Percentiles rank a stretch among this genome's conserved stretches.
phyloP scores from a whole-genome alignment of 371 early-diverging fungal species.

The Mucor plumbeus region DNA sequence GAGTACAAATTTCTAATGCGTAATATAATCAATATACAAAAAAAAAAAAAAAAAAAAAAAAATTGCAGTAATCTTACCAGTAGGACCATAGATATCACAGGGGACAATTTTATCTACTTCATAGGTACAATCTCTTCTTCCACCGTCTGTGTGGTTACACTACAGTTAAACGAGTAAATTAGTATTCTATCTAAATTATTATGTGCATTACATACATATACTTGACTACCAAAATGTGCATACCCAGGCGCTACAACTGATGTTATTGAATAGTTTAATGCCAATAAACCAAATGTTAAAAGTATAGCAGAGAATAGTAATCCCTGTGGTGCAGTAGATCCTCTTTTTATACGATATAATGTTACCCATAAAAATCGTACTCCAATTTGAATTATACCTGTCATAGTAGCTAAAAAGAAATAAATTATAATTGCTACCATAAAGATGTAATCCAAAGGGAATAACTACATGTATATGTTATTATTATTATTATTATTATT shows the following conservation, averaged over 20 bases:
- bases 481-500: not conserved
- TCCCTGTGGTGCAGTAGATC: conserved; percentile 61
- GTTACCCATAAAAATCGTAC: conserved; percentile 61
- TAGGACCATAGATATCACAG: conserved; percentile 60
- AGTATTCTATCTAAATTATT: not conserved
- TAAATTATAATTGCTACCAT: conserved; percentile 57
- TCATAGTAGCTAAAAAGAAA: conserved; percentile 54
- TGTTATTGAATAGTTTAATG: conserved; percentile 63
- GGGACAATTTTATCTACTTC: conserved; percentile 59
- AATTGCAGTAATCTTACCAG: conserved; percentile 29
- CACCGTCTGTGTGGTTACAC: conserved; percentile 64
- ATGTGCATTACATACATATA: conserved; percentile 57
- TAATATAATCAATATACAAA: not conserved
- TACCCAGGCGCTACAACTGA: conserved; percentile 70
- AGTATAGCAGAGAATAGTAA: conserved; percentile 58
- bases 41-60: no score
- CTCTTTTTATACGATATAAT: conserved; percentile 55
- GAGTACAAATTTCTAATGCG: conserved; percentile 57
- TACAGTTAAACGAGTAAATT: conserved; percentile 21
- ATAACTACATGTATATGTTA: conserved; percentile 32
- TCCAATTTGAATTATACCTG: conserved; percentile 58
- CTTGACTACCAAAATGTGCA: conserved; percentile 72
- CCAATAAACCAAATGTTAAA: conserved; percentile 63
- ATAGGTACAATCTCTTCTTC: conserved; percentile 52
- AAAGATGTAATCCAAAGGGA: conserved; percentile 61